phyloP scores from a whole-genome alignment of 75 land plant genomes.

The Picea sitchensis region DNA sequence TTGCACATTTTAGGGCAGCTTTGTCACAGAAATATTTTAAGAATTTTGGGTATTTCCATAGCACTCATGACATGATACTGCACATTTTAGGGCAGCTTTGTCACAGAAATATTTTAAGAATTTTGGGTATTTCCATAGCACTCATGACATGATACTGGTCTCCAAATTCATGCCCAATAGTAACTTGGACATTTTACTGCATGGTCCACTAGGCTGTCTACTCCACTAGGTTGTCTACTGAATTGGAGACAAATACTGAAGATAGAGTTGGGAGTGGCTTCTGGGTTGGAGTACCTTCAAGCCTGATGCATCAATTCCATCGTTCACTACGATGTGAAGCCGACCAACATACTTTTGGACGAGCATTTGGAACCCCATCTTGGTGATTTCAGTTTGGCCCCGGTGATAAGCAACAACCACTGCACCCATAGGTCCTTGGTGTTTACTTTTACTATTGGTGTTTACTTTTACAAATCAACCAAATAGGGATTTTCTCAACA shows the following conservation, averaged over 20 bases:
- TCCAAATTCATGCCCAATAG: constrained; percentile 66
- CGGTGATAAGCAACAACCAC: neutral
- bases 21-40: constrained; percentile 59
- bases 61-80: constrained; percentile 38
- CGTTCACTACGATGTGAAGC: constrained; percentile 59
- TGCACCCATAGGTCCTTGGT: neutral
- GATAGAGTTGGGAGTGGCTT: constrained; percentile 45
- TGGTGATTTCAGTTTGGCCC: constrained; percentile 60
- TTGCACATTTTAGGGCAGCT: constrained; percentile 49
- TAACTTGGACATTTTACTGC: constrained; percentile 41
- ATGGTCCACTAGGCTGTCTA: constrained; percentile 14
- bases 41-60: constrained; percentile 61
- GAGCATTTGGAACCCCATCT: constrained; percentile 50
- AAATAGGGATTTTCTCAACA: neutral
- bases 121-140: constrained; percentile 61
- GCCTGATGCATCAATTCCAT: constrained; percentile 53
- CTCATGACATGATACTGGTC: constrained; percentile 38
- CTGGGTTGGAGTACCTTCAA: constrained; percentile 53
- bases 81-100: constrained; percentile 53
- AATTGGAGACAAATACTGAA: constrained; percentile 44
- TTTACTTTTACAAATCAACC: neutral
- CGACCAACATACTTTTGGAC: constrained; percentile 47
- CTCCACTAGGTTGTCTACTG: constrained; percentile 15
- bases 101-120: constrained; percentile 57
- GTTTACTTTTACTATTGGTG: neutral